phyloP scores from a whole-genome alignment of 306 rosid species.

The Arachis stenosperma region DNA sequence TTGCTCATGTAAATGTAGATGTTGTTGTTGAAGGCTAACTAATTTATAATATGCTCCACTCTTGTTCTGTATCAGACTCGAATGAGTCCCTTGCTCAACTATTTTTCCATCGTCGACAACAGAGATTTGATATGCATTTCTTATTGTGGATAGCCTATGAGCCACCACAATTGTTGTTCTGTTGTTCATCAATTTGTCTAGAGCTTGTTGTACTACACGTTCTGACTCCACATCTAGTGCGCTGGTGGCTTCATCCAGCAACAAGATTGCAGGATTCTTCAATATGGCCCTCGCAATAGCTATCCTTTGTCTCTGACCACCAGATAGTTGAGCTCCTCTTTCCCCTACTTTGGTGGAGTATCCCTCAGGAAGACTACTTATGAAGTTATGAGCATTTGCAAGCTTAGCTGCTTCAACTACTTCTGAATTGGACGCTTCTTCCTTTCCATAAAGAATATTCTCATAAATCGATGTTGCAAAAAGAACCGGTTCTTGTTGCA shows the following conservation, averaged over 20 bases:
- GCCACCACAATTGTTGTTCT: constrained; percentile 85
- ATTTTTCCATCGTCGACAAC: constrained; percentile 82
- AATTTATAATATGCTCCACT: constrained; percentile 79
- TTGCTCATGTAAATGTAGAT: constrained; percentile 34
- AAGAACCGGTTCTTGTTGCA: constrained; percentile 93
- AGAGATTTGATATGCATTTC: constrained; percentile 78
- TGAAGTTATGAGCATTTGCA: constrained; percentile 81
- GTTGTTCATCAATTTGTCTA: constrained; percentile 75
- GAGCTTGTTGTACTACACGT: constrained; percentile 76
- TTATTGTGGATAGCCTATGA: constrained; percentile 84
- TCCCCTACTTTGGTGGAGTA: constrained; percentile 89
- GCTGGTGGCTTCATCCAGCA: constrained; percentile 86
- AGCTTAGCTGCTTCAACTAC: constrained; percentile 79
- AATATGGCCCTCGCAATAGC: constrained; percentile 89
- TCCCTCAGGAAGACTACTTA: constrained; percentile 83
- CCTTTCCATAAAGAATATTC: constrained; percentile 80
- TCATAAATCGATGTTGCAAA: constrained; percentile 81
- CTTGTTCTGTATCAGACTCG: constrained; percentile 58
- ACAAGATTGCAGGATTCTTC: constrained; percentile 74
- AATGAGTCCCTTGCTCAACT: constrained; percentile 76
- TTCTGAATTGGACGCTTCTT: constrained; percentile 77
- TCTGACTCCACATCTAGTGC: constrained; percentile 85
- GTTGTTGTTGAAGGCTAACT: constrained; percentile 75
- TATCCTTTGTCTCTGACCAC: constrained; percentile 85
- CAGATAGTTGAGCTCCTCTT: constrained; percentile 89